A percentile compares a stretch with the other conserved stretches of the same genome.
Evolutionary conservation across 2,329 filamentous ascomycete species (phyloP).

Genomic region (Neophaeococcomyces mojaviensis): DNA sequence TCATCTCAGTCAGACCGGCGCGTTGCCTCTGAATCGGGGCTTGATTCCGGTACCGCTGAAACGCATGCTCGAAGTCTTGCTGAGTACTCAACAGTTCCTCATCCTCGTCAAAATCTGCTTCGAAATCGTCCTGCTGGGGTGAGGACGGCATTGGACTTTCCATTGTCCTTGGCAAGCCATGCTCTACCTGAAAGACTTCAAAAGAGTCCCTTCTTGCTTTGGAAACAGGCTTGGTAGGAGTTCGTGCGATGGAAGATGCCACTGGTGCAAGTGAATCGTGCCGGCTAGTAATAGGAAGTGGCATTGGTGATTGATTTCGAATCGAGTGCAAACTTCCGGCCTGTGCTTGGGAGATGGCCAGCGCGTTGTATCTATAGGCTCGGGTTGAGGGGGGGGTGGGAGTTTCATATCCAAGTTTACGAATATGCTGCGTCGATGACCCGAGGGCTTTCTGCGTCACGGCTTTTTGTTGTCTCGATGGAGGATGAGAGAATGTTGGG

Average conservation of each 20-base stretch:
- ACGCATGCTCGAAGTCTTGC: conserved; percentile 30
- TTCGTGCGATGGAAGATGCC: conserved; percentile 13
- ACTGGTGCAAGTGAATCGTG: not conserved
- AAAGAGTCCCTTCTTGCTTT: too few relatives aligned
- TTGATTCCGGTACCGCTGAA: not conserved
- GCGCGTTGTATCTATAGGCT: conserved; percentile 12
- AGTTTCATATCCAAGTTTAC: not conserved
- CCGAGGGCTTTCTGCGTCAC: conserved; percentile 16
- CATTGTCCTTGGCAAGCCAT: conserved; percentile 35
- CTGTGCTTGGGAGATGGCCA: conserved; percentile 16
- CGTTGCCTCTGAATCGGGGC: not conserved
- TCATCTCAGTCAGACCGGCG: conserved; percentile 17
- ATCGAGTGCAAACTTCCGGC: conserved; percentile 7
- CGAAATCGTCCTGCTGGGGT: conserved; percentile 31
- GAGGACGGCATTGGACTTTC: conserved; percentile 28
- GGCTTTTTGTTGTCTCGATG: not conserved
- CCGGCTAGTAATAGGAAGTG: not conserved
- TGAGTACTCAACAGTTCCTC: conserved; percentile 40
- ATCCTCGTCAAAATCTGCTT: conserved; percentile 34
- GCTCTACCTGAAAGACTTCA: too few relatives aligned
- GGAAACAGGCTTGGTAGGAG: not conserved
- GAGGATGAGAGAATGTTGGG: not conserved
- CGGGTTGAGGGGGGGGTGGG: not conserved
- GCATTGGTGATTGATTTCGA: not conserved
- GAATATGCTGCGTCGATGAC: conserved; percentile 19